Evolutionary conservation across 371 early-diverging fungal genomes (phyloP), one percentile per base, ranked within the genome.

Genomic region (Funneliformis caledonium): DNA sequence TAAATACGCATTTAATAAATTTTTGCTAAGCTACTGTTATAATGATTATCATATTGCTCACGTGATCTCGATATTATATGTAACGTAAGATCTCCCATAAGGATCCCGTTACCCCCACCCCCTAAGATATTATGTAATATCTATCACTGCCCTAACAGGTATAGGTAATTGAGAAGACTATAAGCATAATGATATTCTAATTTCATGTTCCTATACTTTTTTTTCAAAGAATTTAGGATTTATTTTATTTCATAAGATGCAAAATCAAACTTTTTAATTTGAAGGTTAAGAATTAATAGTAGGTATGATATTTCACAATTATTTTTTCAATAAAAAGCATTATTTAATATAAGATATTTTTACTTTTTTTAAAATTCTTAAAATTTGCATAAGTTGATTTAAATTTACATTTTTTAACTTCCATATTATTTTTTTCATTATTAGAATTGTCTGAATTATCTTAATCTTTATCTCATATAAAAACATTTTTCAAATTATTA

Each of bases 271-370:
- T 65, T 65, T 65, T 65, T 65, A 3, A 65, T 37, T 4, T 5
- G 65, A 33, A 33, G 65, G n/a, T 61, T n/a, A 19, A 61, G 16
- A 61, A 61, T 61, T 1, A n/a, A 61, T 22, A 5, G 19, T n/a
- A 65, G 16, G 10, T 65, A 65, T n/a, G 37, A 65, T 65, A 33
- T 16, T 12, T 5, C 16, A 33, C 37, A 10, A 26, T 65, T 33
- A 12, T 65, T 65, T 65, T 65, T 65, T 33, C 65, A 65, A 37
- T 65, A 50, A 50, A 65, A 10, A 33, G 11, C 65, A 65, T 65
- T 12, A 10, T 37, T 10, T 37, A 11, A 37, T 65, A 61, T 10
- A 61, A 61, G 0, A n/a, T 61, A 19, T 61, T 19, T 61, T 61
- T 19, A 61, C 26, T 31, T 65, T 65, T 65, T 65, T 16, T 31